These are phyloP conservation scores for Entophlyctis helioformis DNA, from an alignment of 192 early-diverging fungal species.

Conservation along the genomic window DNA sequence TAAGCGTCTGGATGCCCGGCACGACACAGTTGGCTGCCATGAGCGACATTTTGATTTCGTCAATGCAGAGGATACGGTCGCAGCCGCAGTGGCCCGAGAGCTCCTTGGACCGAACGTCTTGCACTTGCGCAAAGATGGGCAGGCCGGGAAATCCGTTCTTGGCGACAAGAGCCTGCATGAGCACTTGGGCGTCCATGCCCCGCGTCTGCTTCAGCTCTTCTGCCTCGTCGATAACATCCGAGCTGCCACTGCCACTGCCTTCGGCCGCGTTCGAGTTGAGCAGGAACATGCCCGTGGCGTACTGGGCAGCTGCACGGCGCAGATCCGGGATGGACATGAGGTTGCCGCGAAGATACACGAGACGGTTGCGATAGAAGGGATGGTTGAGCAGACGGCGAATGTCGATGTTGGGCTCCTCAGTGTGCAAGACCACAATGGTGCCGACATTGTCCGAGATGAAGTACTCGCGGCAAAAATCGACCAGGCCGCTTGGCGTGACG, in stretches of 20 bases:
- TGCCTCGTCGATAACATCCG: slow-evolving; percentile 12
- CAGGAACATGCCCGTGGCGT: slow-evolving; percentile 33
- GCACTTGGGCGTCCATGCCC: slow-evolving; percentile 26
- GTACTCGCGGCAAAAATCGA: slow-evolving; percentile 41
- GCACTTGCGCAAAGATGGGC: slow-evolving; percentile 32
- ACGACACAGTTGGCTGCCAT: slow-evolving; percentile 29
- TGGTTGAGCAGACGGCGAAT: slow-evolving; percentile 27
- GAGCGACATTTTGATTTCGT: slow-evolving; percentile 34
- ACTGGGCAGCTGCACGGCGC: slow-evolving; percentile 16
- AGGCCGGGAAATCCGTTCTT: slow-evolving; percentile 32
- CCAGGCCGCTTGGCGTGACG: slow-evolving; percentile 17
- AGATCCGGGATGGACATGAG: slow-evolving; percentile 23
- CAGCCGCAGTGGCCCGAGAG: slow-evolving; percentile 28
- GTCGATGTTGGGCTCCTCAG: slow-evolving; percentile 17
- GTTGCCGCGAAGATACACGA: slow-evolving; percentile 29
- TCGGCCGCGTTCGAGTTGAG: slow-evolving; percentile 14
- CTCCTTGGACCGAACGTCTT: slow-evolving; percentile 31
- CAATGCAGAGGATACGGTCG: slow-evolving; percentile 34
- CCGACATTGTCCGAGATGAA: slow-evolving; percentile 22
- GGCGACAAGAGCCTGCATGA: slow-evolving; percentile 32
- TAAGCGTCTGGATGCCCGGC: slow-evolving; percentile 32
- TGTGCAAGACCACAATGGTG: slow-evolving; percentile 25
- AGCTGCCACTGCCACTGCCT: not conserved
- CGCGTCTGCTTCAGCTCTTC: slow-evolving; percentile 24
- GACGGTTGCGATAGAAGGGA: slow-evolving; percentile 28